These are phyloP conservation scores for Zygosaccharomyces pseudobailii DNA, from an alignment of 1,139 yeast genomes.

Conservation along the genomic window DNA sequence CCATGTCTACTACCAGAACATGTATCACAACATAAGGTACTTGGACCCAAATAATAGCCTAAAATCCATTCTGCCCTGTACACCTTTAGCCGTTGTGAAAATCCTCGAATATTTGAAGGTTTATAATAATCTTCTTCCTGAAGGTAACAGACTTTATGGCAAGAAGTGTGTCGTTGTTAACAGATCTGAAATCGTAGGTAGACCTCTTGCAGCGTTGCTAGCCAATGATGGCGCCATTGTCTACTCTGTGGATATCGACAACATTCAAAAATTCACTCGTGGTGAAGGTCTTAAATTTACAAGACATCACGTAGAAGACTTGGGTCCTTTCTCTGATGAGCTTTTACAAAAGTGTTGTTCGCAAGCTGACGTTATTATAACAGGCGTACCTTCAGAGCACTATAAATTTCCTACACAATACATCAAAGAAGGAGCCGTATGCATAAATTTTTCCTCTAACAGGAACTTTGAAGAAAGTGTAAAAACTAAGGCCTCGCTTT, in stretches of 20 bases:
- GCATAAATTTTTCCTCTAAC: conserved; percentile 82
- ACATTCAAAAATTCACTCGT: conserved; percentile 85
- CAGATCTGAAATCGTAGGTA: conserved; percentile 93
- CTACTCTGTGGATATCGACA: conserved; percentile 82
- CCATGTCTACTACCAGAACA: conserved; percentile 83
- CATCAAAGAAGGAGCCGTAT: conserved; percentile 82
- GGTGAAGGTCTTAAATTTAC: conserved; percentile 84
- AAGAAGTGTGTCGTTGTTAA: conserved; percentile 86
- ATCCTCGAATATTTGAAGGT: conserved; percentile 85
- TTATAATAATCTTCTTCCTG: conserved; percentile 72
- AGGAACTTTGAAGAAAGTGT: conserved; percentile 80
- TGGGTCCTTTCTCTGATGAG: conserved; percentile 43
- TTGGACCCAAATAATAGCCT: conserved; percentile 64
- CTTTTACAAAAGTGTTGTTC: conserved; percentile 60
- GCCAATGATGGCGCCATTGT: conserved; percentile 98
- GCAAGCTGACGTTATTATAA: conserved; percentile 83
- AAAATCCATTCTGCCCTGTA: conserved; percentile 90
- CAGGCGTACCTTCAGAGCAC: conserved; percentile 83
- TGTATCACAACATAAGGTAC: conserved; percentile 87
- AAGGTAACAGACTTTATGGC: conserved; percentile 90
- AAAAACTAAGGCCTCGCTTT: conserved; percentile 79
- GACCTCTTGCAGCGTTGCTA: conserved; percentile 90
- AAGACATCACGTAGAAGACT: conserved; percentile 79
- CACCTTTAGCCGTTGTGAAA: conserved; percentile 92
- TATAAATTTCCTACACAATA: conserved; percentile 83